Conservation (phyloP, 805 yeast species). For the Saccharomycopsis fermentans region DNA sequence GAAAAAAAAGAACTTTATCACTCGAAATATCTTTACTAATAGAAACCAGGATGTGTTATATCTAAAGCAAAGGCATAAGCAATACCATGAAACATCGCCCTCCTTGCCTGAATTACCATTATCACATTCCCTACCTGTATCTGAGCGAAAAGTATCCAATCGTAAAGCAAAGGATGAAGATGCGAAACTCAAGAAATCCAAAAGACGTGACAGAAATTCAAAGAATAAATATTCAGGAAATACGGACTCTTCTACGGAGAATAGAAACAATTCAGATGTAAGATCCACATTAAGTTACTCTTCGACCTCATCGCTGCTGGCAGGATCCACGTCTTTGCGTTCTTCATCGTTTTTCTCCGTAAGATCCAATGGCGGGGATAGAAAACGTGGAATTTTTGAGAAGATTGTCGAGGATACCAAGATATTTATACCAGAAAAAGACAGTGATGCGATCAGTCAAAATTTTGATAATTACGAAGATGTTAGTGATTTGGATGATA, state of each 20-base stretch:
- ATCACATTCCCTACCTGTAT: not conserved
- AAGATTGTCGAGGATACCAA: not conserved
- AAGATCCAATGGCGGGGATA: not conserved
- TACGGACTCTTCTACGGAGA: not conserved
- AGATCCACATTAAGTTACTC: not conserved
- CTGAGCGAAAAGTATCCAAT: not conserved
- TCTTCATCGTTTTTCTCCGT: not conserved
- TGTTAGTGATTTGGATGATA: not conserved
- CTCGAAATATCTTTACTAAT: not conserved
- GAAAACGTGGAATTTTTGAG: not conserved
- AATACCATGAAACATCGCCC: not conserved
- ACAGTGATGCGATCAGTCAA: not conserved
- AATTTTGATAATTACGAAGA: not conserved
- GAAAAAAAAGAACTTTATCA: not conserved
- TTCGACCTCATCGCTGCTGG: not conserved
- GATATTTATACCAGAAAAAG: not conserved
- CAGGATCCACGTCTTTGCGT: not conserved
- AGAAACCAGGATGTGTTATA: not conserved
- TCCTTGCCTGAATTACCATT: not conserved
- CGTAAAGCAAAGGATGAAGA: not conserved
- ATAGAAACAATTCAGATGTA: not conserved
- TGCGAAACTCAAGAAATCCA: not conserved
- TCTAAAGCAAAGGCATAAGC: not conserved
- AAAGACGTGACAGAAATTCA: not conserved
- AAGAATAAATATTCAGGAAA: not conserved